Evolutionary conservation across 306 rosid species (phyloP), one percentile per base, ranked within the genome.

Genomic region (Vigna unguiculata): DNA sequence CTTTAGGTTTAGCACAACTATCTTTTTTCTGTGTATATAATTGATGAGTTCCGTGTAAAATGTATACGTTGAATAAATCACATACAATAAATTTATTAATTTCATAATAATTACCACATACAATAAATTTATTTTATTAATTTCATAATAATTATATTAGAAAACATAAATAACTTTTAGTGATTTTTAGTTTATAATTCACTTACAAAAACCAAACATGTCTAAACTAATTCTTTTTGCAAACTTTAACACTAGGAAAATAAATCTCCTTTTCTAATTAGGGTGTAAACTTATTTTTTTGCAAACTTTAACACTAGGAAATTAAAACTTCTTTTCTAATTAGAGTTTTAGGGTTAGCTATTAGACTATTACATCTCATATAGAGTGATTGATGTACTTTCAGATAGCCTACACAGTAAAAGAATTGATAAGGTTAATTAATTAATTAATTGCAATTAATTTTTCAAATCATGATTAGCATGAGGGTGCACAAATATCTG

Each of bases 401-500:
- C 16, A 55, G 32, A 9, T 55, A 55, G 61, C 28, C 28, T 53
- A 19, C 28, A 53, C 5, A 0, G 0, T 7, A 0, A 21, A 21
- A 55, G 0, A 20, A 55, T 6, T 9, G 16, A 11, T 22, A 19
- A 21, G 3, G 14, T 22, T 34, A 34, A 34, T 34, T 11, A 57
- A 24, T 22, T 11, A 55, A 22, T 22, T 11, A 22, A 58, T 58
- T 28, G 2, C 0, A 10, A 41, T 41, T 3, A 25, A 7, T 14
- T 7, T 30, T 28, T 16, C 7, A 7, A 20, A 7, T 34, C 21
- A 7, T 5, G 66, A 60, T 60, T 5, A 61, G 68, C 28, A 36
- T 9, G 69, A 34, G 49, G 69, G 24, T 17, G n/a, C 28, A 63
- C 32, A 46, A 20, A 47, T 48, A 78, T 69, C 71, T 78, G 71